phyloP scores from a whole-genome alignment of 352 stramenopile species.

The Paralagenidium karlingii region DNA sequence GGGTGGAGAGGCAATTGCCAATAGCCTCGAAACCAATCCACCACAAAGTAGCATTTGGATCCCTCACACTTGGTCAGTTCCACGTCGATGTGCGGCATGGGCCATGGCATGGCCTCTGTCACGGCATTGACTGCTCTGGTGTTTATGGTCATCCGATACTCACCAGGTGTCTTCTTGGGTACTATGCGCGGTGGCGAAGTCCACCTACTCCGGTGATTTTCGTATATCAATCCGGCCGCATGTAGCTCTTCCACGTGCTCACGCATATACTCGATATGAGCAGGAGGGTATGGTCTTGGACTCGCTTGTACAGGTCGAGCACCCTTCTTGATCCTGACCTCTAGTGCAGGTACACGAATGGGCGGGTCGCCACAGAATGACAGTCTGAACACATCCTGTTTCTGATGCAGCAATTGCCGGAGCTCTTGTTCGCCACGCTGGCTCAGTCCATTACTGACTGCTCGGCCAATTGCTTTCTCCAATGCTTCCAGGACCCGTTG shows the following conservation, averaged over 20 bases:
- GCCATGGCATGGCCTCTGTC: slow-evolving; percentile 9
- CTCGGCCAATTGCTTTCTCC: no score
- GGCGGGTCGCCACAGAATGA: neutral
- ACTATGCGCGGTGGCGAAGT: neutral
- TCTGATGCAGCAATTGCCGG: no score
- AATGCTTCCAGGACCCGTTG: no score
- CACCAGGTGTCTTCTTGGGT: slow-evolving; percentile 2
- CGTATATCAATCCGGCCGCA: neutral
- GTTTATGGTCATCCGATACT: slow-evolving; percentile 6
- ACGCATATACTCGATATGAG: neutral
- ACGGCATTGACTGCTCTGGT: slow-evolving; percentile 1
- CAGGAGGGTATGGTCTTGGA: neutral
- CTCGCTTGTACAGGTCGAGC: neutral
- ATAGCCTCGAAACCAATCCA: slow-evolving; percentile 15
- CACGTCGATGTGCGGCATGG: slow-evolving; percentile 7
- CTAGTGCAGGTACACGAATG: neutral
- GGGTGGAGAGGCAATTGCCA: slow-evolving; percentile 11
- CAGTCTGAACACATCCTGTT: neutral
- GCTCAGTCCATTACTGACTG: no score
- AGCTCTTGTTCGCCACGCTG: no score
- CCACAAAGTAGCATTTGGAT: slow-evolving; percentile 5
- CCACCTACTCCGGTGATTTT: neutral
- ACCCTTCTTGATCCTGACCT: neutral
- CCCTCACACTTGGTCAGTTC: slow-evolving; percentile 3
- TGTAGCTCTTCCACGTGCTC: neutral